phyloP scores from a whole-genome alignment of 148 eudicot genomes.

The Talinum fruticosum region DNA sequence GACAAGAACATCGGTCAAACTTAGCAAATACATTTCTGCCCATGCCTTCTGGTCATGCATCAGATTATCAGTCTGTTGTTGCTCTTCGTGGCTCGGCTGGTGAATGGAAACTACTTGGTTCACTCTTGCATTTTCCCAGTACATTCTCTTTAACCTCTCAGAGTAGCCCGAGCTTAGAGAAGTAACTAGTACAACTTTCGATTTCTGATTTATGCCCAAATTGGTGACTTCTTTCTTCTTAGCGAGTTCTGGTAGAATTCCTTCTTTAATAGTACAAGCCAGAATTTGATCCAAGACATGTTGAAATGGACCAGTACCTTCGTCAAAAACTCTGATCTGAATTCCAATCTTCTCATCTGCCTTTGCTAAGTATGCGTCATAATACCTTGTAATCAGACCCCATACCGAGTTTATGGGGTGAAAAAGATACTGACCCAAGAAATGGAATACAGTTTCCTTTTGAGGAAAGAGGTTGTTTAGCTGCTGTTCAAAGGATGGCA shows the following conservation, averaged over 20 bases:
- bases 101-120: conserved; percentile 37
- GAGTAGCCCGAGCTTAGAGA: conserved; percentile 51
- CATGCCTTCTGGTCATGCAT: conserved; percentile 52
- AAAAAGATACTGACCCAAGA: conserved; percentile 62
- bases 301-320: conserved; percentile 37
- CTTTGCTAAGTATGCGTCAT: conserved; percentile 52
- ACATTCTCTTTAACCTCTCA: conserved; percentile 39
- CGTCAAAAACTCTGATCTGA: conserved; percentile 56
- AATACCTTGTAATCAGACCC: conserved; percentile 59
- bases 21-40: conserved; percentile 67
- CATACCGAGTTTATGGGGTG: conserved; percentile 69
- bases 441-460: conserved; percentile 59
- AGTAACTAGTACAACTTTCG: conserved; percentile 49
- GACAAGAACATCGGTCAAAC: conserved; percentile 52
- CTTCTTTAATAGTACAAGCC: conserved; percentile 45
- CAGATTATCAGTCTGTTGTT: conserved; percentile 42
- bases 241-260: conserved; percentile 39
- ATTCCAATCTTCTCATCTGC: conserved; percentile 61
- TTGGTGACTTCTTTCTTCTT: conserved; percentile 15
- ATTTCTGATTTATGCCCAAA: conserved; percentile 18
- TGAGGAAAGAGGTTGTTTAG: conserved; percentile 49
- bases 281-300: conserved; percentile 61
- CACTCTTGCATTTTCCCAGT: conserved; percentile 50
- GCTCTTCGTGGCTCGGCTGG: conserved; percentile 57
- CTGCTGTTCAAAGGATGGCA: conserved; percentile 52